Percentiles rank a stretch among this genome's conserved stretches.
These are phyloP conservation scores for Colletotrichum eleusines DNA, from an alignment of 2,329 filamentous ascomycete species.

Conservation along the genomic window DNA sequence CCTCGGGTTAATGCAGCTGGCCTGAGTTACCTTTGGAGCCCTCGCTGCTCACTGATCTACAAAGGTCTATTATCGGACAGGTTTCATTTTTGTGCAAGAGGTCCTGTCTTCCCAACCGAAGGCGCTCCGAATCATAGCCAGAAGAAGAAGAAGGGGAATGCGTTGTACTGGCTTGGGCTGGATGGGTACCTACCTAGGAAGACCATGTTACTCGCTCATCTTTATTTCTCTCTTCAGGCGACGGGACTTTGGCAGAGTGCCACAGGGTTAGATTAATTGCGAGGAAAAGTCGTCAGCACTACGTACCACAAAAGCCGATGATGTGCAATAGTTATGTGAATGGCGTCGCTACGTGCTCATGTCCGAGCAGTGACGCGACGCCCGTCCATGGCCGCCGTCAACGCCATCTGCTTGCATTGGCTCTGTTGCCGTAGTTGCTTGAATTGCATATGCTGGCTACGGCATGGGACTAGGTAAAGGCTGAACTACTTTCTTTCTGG, in stretches of 20 bases:
- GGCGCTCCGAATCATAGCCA: too few relatives aligned
- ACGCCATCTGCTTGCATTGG: conserved; percentile 30
- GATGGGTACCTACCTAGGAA: conserved; percentile 59
- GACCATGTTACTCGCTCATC: background rate
- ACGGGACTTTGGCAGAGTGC: conserved; percentile 1
- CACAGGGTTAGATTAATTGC: conserved; percentile 10
- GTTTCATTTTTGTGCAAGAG: conserved; percentile 37
- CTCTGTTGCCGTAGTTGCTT: conserved; percentile 23
- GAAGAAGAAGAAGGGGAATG: background rate
- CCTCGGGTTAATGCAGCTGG: conserved; percentile 42
- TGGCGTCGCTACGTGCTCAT: conserved; percentile 31
- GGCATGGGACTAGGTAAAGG: conserved; percentile 9
- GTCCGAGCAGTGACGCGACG: conserved; percentile 25
- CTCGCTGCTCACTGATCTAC: conserved; percentile 15
- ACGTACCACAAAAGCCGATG: conserved; percentile 15
- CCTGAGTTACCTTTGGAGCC: conserved; percentile 37
- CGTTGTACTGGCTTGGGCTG: background rate
- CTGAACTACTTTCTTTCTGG: background rate
- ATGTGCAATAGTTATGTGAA: conserved; percentile 33
- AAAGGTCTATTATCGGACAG: conserved; percentile 6
- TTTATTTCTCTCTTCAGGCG: background rate
- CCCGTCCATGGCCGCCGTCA: conserved; percentile 35
- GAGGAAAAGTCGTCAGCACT: conserved; percentile 8
- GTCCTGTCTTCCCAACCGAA: conserved; percentile 5
- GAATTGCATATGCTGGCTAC: conserved; percentile 6